Conservation (phyloP, 805 yeast genomes). For the Wickerhamiella australiensis region DNA sequence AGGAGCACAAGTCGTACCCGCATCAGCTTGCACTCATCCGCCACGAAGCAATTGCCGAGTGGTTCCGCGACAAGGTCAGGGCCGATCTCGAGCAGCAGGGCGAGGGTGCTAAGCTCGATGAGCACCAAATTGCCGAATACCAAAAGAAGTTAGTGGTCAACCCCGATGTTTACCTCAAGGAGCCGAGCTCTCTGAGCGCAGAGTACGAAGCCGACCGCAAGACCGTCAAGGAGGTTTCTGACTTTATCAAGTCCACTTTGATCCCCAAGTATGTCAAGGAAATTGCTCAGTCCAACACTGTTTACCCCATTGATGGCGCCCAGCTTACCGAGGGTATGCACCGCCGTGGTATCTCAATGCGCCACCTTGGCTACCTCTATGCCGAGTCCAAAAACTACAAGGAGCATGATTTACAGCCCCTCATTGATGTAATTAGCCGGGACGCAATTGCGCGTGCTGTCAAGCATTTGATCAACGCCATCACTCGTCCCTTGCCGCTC, state of each 20-base stretch:
- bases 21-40: constrained; percentile 70
- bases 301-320: constrained; percentile 61
- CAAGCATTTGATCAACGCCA: constrained; percentile 57
- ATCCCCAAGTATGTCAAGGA: constrained; percentile 53
- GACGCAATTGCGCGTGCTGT: constrained; percentile 74
- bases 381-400: constrained; percentile 32
- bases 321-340: constrained; percentile 64
- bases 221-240: constrained; percentile 58
- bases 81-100: constrained; percentile 39
- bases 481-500: constrained; percentile 38
- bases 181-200: constrained; percentile 30
- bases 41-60: constrained; percentile 78
- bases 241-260: constrained; percentile 44
- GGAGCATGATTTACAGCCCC: constrained; percentile 23
- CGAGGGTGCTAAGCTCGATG: constrained; percentile 29
- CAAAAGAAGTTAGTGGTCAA: constrained; percentile 49
- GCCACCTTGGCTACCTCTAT: constrained; percentile 68
- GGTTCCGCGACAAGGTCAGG: constrained; percentile 68
- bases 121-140: constrained; percentile 35
- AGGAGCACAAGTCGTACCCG: constrained; percentile 48
- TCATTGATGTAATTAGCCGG: constrained; percentile 37
- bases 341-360: constrained; percentile 70
- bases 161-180: constrained; percentile 57
- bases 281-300: constrained; percentile 39
- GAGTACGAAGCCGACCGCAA: constrained; percentile 41